These are phyloP conservation scores for Epichloe sibirici DNA, from an alignment of 2,329 filamentous ascomycete genomes.

Conservation along the genomic window DNA sequence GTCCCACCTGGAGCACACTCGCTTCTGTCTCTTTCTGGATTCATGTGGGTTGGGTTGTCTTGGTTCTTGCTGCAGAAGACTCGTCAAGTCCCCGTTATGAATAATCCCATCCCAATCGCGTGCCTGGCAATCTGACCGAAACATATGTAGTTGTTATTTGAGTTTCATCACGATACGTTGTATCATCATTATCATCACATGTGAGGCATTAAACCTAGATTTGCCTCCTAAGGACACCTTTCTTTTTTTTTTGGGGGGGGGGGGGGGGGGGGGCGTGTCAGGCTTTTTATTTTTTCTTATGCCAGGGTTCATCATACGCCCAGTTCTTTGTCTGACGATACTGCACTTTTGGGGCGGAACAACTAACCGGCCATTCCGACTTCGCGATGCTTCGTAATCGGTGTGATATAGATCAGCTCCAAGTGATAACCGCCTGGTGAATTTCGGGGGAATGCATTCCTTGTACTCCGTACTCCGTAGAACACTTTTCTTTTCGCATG, in stretches of 20 bases:
- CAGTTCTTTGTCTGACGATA: too few species aligned
- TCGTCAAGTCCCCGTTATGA: neutral
- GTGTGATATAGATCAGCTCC: too few species aligned
- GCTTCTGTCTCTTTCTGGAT: neutral
- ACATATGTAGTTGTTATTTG: neutral
- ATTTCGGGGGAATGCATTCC: too few species aligned
- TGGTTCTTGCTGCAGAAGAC: neutral
- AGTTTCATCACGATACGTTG: constrained; percentile 3
- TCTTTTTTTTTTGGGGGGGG: too few species aligned
- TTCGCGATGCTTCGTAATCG: neutral
- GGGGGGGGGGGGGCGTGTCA: too few species aligned
- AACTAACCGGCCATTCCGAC: neutral
- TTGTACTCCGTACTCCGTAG: too few species aligned
- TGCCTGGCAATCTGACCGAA: neutral
- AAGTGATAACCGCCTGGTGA: too few species aligned
- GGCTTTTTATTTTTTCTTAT: too few species aligned
- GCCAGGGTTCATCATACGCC: too few species aligned
- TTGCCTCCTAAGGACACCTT: neutral
- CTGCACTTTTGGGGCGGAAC: neutral
- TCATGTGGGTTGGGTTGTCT: neutral
- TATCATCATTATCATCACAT: neutral
- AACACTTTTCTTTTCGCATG: too few species aligned
- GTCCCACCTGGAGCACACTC: neutral
- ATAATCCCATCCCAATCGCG: neutral
- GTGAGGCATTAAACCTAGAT: constrained; percentile 3